phyloP scores from a whole-genome alignment of 1,139 yeast species.

The Debaryomyces singareniensis region DNA sequence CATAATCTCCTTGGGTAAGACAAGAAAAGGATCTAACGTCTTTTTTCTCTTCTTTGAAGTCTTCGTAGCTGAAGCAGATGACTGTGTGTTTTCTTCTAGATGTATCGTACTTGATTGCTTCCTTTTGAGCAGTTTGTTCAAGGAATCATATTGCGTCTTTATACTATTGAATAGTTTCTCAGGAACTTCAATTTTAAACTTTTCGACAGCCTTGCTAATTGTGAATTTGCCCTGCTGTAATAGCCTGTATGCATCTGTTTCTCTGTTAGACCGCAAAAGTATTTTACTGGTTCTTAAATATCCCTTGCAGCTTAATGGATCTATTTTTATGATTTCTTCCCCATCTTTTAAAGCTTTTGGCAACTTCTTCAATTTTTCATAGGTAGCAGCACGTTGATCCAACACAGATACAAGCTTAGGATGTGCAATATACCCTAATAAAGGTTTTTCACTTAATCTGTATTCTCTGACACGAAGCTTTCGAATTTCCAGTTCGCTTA shows the following conservation, averaged over 20 bases:
- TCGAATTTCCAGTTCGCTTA: slow-evolving; percentile 11
- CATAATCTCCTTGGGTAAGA: slow-evolving; percentile 26
- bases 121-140: slow-evolving; percentile 19
- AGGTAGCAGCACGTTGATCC: slow-evolving; percentile 56
- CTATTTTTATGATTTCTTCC: slow-evolving; percentile 31
- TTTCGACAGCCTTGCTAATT: slow-evolving; percentile 21
- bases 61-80: slow-evolving; percentile 1
- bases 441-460: slow-evolving; percentile 17
- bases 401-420: slow-evolving; percentile 23
- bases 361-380: slow-evolving; percentile 40
- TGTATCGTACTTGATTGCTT: slow-evolving; percentile 6
- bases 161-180: slow-evolving; percentile 20
- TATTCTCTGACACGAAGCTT: slow-evolving; percentile 14
- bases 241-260: slow-evolving; percentile 35
- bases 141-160: slow-evolving; percentile 16
- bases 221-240: slow-evolving; percentile 37
- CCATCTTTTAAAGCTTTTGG: slow-evolving; percentile 43
- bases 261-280: slow-evolving; percentile 19
- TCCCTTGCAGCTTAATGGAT: slow-evolving; percentile 56
- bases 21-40: slow-evolving; percentile 21
- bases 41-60: slow-evolving; percentile 3
- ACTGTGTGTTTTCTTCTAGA: slow-evolving; percentile 10
- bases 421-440: slow-evolving; percentile 21
- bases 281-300: slow-evolving; percentile 51
- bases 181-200: slow-evolving; percentile 18